Percentiles rank a stretch among this genome's conserved stretches.
phyloP scores from a whole-genome alignment of 1,284 basidiomycete genomes.

The Puccinia triticina region DNA sequence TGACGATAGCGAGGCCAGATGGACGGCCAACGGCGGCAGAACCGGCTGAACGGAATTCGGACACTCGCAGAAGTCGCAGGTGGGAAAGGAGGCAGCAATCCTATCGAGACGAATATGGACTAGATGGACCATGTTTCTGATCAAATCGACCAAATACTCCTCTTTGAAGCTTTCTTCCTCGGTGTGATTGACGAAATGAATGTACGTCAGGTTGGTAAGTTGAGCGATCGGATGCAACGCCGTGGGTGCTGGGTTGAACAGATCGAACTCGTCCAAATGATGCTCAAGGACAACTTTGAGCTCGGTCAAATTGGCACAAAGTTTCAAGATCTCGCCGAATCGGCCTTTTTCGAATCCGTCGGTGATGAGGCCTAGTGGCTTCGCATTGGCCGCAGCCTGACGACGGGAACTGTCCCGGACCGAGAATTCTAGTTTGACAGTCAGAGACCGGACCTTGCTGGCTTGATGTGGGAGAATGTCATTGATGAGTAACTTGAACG shows the following conservation, averaged over 20 bases:
- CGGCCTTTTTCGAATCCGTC: neutral
- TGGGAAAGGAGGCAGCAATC: neutral
- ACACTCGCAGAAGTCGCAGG: conserved; percentile 12
- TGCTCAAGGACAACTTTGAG: neutral
- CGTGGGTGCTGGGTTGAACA: neutral
- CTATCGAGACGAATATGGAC: neutral
- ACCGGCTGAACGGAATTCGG: neutral
- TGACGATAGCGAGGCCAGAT: neutral
- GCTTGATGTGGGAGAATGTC: neutral
- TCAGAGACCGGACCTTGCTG: neutral
- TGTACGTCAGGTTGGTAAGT: neutral
- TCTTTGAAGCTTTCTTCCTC: neutral
- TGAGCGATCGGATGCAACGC: neutral
- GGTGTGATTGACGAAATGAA: neutral
- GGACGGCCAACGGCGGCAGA: neutral
- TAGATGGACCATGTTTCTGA: conserved; percentile 6
- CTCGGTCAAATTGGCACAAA: neutral
- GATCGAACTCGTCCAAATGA: neutral
- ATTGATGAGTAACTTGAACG: neutral
- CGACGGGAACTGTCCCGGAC: no score
- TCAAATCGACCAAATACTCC: conserved; percentile 4
- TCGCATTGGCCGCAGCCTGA: no score
- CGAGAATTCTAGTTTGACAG: neutral
- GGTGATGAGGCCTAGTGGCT: no score
- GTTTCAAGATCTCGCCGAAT: neutral